Percentiles rank a stretch among this genome's conserved stretches.
phyloP scores from a whole-genome alignment of 805 yeast genomes.

The Cyberlindnera mrakii region DNA sequence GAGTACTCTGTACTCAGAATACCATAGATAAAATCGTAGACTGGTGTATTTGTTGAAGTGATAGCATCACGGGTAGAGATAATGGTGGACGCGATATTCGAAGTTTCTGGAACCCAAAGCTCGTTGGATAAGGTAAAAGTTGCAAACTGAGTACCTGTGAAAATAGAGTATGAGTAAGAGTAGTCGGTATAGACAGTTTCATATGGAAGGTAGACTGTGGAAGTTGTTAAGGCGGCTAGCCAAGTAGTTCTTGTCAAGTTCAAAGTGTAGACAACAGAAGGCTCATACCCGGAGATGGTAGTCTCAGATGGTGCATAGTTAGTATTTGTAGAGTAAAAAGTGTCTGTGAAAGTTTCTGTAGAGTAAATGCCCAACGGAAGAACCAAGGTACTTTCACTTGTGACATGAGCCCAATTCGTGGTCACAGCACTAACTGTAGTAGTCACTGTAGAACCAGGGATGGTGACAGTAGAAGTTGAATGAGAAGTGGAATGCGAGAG shows the following conservation, averaged over 20 bases:
- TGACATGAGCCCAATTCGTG: constrained; percentile 5
- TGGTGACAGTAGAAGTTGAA: constrained; percentile 7
- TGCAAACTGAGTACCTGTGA: constrained; percentile 9
- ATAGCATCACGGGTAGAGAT: constrained; percentile 5
- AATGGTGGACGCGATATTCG: constrained; percentile 2
- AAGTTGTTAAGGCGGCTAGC: background rate
- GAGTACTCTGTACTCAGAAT: constrained; percentile 5
- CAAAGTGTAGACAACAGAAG: constrained; percentile 1
- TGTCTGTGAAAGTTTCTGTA: constrained; percentile 2
- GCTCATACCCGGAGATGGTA: constrained; percentile 3
- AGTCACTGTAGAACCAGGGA: constrained; percentile 5
- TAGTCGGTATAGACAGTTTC: constrained; percentile 1
- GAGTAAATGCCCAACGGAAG: constrained; percentile 8
- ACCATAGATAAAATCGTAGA: constrained; percentile 12
- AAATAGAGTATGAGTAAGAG: constrained; percentile 4
- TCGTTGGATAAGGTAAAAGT: constrained; percentile 13
- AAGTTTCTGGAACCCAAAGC: constrained; percentile 13
- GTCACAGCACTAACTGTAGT: background rate
- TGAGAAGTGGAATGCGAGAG: constrained; percentile 6
- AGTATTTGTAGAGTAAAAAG: background rate
- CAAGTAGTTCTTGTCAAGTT: constrained; percentile 14
- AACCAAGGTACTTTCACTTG: constrained; percentile 8
- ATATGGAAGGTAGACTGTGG: background rate
- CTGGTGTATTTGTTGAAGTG: constrained; percentile 3
- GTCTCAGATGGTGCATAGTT: constrained; percentile 1